phyloP scores from a whole-genome alignment of 2,329 filamentous ascomycete genomes.

The Raffaelea albimanens region DNA sequence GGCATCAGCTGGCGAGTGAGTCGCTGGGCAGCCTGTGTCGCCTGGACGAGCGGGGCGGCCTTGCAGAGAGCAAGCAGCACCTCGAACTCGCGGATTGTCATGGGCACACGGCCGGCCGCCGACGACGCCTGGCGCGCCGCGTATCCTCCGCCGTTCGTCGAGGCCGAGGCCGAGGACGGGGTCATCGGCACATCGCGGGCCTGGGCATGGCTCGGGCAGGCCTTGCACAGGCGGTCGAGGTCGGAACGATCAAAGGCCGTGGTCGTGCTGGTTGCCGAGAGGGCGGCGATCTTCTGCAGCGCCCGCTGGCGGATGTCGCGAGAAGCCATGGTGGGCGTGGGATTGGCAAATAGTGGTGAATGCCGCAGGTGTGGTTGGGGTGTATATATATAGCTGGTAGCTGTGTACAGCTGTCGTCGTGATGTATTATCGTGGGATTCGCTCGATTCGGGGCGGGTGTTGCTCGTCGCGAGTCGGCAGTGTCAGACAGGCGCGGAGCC shows the following conservation, averaged over 20 bases:
- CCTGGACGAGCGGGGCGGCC: slow-evolving; percentile 67
- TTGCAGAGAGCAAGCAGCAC: slow-evolving; percentile 86
- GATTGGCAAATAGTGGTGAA: not conserved
- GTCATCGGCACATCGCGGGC: slow-evolving; percentile 29
- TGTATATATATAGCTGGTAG: too few relatives aligned
- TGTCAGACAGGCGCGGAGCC: too few relatives aligned
- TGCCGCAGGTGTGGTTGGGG: not conserved
- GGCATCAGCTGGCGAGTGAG: slow-evolving; percentile 70
- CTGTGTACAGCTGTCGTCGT: too few relatives aligned
- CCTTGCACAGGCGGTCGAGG: slow-evolving; percentile 51
- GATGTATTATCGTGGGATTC: not conserved
- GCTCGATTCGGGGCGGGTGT: not conserved
- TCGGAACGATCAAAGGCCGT: slow-evolving; percentile 52
- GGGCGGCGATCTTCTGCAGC: slow-evolving; percentile 54
- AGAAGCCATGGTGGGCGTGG: slow-evolving; percentile 26
- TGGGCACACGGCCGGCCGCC: not conserved
- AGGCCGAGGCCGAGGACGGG: not conserved
- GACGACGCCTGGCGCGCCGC: too few relatives aligned
- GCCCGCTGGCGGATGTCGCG: slow-evolving; percentile 52
- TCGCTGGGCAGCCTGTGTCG: slow-evolving; percentile 62
- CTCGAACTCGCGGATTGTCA: slow-evolving; percentile 80
- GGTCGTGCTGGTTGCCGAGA: slow-evolving; percentile 46
- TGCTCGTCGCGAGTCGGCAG: too few relatives aligned
- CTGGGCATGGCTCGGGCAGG: slow-evolving; percentile 39
- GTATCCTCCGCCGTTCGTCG: not conserved